These are phyloP conservation scores for Pseudogymnoascus sp. DNA, from an alignment of 2,329 filamentous ascomycete species.

Conservation along the genomic window DNA sequence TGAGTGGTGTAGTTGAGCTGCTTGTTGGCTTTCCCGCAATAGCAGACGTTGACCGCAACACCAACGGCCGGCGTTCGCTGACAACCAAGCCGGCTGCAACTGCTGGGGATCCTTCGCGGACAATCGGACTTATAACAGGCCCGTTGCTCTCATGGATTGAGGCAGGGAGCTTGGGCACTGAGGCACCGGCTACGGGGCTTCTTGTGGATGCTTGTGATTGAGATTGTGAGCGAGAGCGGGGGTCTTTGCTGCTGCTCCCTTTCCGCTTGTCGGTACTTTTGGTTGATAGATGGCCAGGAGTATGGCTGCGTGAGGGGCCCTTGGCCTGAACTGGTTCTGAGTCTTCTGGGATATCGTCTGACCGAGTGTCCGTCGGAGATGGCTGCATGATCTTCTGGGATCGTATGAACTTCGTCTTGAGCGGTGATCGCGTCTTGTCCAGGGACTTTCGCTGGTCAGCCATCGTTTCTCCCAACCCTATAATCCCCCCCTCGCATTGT, in stretches of 20 bases:
- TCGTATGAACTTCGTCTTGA: conserved; percentile 43
- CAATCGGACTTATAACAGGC: not conserved
- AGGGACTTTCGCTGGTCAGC: conserved; percentile 27
- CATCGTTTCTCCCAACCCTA: conserved; percentile 24
- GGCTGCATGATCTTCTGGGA: conserved; percentile 47
- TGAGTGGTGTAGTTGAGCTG: conserved; percentile 1
- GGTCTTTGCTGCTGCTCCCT: conserved; percentile 26
- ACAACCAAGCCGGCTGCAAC: conserved; percentile 23
- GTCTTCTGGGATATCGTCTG: conserved; percentile 34
- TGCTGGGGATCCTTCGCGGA: conserved; percentile 15
- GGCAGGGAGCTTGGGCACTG: conserved; percentile 3
- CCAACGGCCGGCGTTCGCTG: conserved; percentile 36
- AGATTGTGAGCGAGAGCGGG: conserved; percentile 31
- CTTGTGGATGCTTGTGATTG: conserved; percentile 23
- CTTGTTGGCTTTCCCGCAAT: conserved; percentile 26
- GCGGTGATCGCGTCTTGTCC: conserved; percentile 31
- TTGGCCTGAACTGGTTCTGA: conserved; percentile 33
- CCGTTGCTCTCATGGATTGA: not conserved
- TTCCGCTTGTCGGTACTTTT: conserved; percentile 42
- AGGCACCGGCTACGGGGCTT: conserved; percentile 15
- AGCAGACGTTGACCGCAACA: conserved; percentile 44
- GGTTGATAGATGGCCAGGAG: conserved; percentile 54
- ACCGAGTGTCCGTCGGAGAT: conserved; percentile 33
- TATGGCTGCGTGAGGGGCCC: conserved; percentile 48
- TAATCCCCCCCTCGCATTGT: conserved; percentile 18